Conservation (phyloP, 768 basidiomycete genomes). For the Kwoniella botswanensis region DNA sequence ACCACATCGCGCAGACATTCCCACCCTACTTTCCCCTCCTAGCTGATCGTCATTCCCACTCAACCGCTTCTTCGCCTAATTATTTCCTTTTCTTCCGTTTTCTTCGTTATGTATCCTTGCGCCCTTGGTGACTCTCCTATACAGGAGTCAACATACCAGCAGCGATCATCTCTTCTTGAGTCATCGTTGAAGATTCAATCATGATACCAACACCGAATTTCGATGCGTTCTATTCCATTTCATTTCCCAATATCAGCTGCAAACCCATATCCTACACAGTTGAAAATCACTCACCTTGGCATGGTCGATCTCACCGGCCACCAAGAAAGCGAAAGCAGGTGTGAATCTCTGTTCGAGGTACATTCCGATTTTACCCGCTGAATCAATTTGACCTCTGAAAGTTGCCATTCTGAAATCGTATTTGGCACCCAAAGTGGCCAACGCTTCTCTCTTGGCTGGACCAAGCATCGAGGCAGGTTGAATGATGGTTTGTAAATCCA, state of each 20-base stretch:
- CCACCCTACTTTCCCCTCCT: neutral
- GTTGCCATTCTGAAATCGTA: conserved; percentile 93
- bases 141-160: conserved; percentile 52
- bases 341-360: conserved; percentile 94
- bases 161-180: conserved; percentile 53
- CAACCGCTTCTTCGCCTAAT: neutral
- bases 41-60: no score
- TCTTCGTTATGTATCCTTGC: neutral
- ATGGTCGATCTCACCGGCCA: conserved; percentile 98
- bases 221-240: conserved; percentile 73
- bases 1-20: no score
- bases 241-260: conserved; percentile 13
- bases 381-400: conserved; percentile 93
- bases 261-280: neutral
- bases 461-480: conserved; percentile 62
- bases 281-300: conserved; percentile 72
- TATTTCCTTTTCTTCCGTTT: neutral
- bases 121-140: conserved; percentile 4
- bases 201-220: conserved; percentile 97
- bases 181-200: conserved; percentile 71
- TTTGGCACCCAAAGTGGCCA: conserved; percentile 93
- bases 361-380: conserved; percentile 92
- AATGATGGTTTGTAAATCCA: conserved; percentile 78
- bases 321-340: conserved; percentile 90
- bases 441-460: conserved; percentile 81